Conservation (phyloP, 768 basidiomycete genomes). For the Crassisporium funariophilum region DNA sequence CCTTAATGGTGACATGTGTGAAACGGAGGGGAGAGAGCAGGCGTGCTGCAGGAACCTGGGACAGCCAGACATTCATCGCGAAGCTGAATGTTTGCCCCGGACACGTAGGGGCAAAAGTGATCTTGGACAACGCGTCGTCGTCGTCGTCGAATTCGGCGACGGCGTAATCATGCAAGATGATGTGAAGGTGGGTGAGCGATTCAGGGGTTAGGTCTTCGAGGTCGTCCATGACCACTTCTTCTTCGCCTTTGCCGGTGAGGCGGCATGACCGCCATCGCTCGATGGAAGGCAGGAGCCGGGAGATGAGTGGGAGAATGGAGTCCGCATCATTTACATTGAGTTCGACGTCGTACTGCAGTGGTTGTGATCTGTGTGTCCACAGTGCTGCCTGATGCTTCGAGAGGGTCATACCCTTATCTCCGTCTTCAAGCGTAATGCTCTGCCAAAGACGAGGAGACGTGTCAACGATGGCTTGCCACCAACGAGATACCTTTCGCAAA, state of each 20-base stretch:
- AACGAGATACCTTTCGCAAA: conserved; percentile 54
- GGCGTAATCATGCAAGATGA: conserved; percentile 39
- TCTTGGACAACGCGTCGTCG: conserved; percentile 17
- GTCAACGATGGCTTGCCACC: conserved; percentile 59
- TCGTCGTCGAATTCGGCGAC: conserved; percentile 33
- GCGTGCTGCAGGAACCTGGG: conserved; percentile 48
- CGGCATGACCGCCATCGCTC: conserved; percentile 59
- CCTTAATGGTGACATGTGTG: conserved; percentile 58
- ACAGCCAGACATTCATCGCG: conserved; percentile 51
- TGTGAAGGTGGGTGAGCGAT: conserved; percentile 36
- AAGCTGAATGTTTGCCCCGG: conserved; percentile 27
- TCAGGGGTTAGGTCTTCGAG: conserved; percentile 26
- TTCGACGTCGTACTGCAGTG: conserved; percentile 57
- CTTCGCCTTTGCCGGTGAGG: conserved; percentile 44
- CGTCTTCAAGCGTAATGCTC: conserved; percentile 52
- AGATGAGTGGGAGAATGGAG: conserved; percentile 61
- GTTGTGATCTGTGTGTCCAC: conserved; percentile 56
- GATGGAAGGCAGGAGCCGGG: conserved; percentile 58
- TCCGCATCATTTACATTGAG: conserved; percentile 50
- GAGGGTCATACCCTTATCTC: conserved; percentile 31
- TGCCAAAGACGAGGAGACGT: conserved; percentile 66
- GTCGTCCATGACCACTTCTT: conserved; percentile 30
- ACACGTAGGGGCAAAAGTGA: conserved; percentile 37
- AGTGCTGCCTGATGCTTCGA: conserved; percentile 51
- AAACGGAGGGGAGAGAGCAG: conserved; percentile 53